Evolutionary conservation across 441 rosid species (phyloP).

Genomic region (Sinapis alba): DNA sequence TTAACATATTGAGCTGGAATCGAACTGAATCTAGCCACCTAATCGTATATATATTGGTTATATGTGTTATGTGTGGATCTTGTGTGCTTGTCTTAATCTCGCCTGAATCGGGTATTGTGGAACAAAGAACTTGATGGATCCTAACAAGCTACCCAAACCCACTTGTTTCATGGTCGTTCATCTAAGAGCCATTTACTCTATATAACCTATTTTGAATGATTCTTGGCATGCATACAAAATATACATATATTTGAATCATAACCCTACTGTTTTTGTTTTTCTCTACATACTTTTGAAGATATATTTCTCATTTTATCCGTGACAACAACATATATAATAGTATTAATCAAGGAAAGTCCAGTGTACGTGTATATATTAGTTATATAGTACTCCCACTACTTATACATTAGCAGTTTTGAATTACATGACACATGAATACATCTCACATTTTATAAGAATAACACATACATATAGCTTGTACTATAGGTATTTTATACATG

Average conservation of each 20-base stretch:
- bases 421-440: constrained; percentile 1
- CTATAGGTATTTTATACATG: not conserved
- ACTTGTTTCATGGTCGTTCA: not conserved
- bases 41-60: not conserved
- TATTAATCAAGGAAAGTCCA: not conserved
- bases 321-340: not conserved
- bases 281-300: not conserved
- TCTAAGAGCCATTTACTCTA: not conserved
- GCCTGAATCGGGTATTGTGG: not conserved
- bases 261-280: not conserved
- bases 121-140: not conserved
- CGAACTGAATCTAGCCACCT: not conserved
- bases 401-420: not conserved
- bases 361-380: not conserved
- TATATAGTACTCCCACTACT: not conserved
- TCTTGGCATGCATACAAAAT: not conserved
- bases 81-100: not conserved
- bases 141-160: not conserved
- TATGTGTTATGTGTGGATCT: not conserved
- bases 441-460: not conserved
- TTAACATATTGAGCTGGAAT: not conserved
- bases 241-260: not conserved
- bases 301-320: not conserved
- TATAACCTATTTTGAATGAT: not conserved
- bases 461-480: not conserved